These are phyloP conservation scores for Thinopyrum elongatum DNA, from an alignment of 176 grass and related monocot species.

Conservation along the genomic window DNA sequence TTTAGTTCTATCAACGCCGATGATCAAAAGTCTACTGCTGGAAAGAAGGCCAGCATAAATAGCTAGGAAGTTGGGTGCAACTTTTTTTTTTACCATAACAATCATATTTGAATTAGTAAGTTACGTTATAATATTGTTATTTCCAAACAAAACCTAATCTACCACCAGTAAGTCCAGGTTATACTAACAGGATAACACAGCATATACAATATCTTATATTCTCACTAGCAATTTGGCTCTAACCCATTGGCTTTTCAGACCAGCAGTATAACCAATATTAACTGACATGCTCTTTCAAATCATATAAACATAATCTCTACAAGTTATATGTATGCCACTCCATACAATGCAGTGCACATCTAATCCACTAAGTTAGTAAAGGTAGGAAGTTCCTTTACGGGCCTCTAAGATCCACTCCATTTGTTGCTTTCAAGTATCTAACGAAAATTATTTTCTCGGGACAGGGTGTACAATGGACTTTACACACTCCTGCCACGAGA, in stretches of 20 bases:
- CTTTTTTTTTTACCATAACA: not conserved
- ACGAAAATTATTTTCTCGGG: not conserved
- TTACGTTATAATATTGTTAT: not conserved
- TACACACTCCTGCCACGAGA: not conserved
- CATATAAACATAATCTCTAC: not conserved
- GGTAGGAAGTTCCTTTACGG: not conserved
- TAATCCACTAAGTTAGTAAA: not conserved
- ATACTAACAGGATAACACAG: not conserved
- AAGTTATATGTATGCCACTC: not conserved
- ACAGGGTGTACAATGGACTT: not conserved
- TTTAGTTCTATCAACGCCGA: not conserved
- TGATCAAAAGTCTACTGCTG: not conserved
- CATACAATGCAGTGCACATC: not conserved
- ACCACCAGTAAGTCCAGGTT: not conserved
- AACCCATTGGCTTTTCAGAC: not conserved
- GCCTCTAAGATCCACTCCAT: not conserved
- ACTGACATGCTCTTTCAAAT: not conserved
- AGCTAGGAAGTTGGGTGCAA: not conserved
- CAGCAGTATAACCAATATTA: not conserved
- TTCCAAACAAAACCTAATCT: not conserved
- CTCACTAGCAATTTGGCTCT: not conserved
- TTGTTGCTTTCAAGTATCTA: not conserved
- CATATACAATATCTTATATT: conserved; percentile 3
- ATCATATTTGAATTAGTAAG: not conserved
- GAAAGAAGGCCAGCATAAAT: not conserved